A percentile compares a stretch with the other conserved stretches of the same genome.
Evolutionary conservation across 2,329 filamentous ascomycete genomes (phyloP).

Genomic region (Talaromyces sp.): DNA sequence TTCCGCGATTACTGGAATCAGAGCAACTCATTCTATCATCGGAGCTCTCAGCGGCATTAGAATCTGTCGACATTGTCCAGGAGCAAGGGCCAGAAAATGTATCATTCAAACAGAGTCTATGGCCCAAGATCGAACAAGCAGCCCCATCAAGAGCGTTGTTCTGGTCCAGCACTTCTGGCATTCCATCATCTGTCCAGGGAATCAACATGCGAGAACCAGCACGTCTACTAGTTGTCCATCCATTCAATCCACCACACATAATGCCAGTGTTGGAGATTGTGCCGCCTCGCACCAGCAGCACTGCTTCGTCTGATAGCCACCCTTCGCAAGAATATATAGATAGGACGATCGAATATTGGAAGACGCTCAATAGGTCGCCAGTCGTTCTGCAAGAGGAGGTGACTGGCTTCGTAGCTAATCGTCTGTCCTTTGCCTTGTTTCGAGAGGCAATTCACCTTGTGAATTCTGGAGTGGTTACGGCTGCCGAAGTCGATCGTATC

Average conservation of each 20-base stretch:
- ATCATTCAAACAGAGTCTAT: constrained; percentile 53
- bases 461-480: constrained; percentile 52
- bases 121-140: constrained; percentile 51
- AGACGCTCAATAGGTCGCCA: constrained; percentile 42
- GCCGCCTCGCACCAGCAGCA: constrained; percentile 46
- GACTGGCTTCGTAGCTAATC: constrained; percentile 58
- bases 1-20: constrained; percentile 21
- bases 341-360: constrained; percentile 50
- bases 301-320: constrained; percentile 22
- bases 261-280: constrained; percentile 63
- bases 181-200: constrained; percentile 53
- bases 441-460: constrained; percentile 58
- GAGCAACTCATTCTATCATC: constrained; percentile 37
- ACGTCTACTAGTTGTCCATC: constrained; percentile 58
- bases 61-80: constrained; percentile 54
- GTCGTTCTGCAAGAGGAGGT: constrained; percentile 54
- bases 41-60: constrained; percentile 43
- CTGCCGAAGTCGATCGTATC: constrained; percentile 54
- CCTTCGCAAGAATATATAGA: constrained; percentile 31
- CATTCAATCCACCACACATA: constrained; percentile 62
- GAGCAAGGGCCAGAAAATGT: constrained; percentile 59
- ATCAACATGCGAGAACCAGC: constrained; percentile 42
- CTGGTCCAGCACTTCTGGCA: constrained; percentile 60
- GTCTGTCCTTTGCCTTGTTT: constrained; percentile 57
- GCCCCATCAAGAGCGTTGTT: constrained; percentile 49